Conservation (phyloP, 1,284 basidiomycete species). For the Leccinum angustisporum region DNA sequence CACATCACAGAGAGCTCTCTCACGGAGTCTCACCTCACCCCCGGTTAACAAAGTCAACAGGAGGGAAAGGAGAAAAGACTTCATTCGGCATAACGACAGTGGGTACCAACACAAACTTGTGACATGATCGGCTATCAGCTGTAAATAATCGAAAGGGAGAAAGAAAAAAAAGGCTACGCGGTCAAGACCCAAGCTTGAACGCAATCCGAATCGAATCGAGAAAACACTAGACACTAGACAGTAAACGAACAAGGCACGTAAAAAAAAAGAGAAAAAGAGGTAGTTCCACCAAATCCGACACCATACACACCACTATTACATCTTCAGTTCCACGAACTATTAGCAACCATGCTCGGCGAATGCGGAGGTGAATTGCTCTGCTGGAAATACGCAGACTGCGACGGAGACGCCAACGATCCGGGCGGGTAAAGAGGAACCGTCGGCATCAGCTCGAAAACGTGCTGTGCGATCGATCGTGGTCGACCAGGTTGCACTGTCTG, state of each 20-base stretch:
- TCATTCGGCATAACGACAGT: conserved; percentile 14
- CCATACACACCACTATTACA: neutral
- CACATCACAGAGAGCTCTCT: neutral
- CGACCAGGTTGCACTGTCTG: conserved; percentile 38
- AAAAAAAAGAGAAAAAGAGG: neutral
- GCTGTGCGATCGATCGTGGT: conserved; percentile 57
- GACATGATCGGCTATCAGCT: neutral
- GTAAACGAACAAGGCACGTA: neutral
- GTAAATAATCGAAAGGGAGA: neutral
- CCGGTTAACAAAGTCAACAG: neutral
- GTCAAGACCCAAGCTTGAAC: neutral
- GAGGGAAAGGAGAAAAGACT: neutral
- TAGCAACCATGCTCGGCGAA: conserved; percentile 44
- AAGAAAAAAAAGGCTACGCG: neutral
- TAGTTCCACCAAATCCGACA: neutral
- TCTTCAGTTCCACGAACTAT: conserved; percentile 28
- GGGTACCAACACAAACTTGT: neutral
- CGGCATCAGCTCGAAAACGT: conserved; percentile 80
- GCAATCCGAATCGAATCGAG: neutral
- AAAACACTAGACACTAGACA: neutral
- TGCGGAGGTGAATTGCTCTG: conserved; percentile 61
- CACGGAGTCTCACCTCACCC: neutral
- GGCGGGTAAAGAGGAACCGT: conserved; percentile 71
- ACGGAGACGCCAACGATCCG: conserved; percentile 61
- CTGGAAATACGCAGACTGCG: conserved; percentile 60